phyloP scores from a whole-genome alignment of 768 basidiomycete genomes.

The Lentinula sp. region DNA sequence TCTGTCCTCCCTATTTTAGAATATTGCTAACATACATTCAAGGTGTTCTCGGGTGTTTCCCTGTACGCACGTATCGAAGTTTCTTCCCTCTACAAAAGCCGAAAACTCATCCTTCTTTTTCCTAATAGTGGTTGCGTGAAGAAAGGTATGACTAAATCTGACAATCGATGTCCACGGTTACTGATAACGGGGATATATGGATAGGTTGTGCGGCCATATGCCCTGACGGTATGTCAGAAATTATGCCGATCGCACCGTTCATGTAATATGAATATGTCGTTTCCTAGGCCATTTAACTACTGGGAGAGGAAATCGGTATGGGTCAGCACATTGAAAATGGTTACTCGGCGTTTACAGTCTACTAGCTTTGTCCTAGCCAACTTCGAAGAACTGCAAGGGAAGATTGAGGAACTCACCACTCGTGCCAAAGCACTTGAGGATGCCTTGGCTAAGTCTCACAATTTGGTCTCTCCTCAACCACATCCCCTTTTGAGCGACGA shows the following conservation, averaged over 20 bases:
- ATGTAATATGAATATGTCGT: not conserved
- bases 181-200: slow-evolving; percentile 25
- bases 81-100: slow-evolving; percentile 1
- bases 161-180: not conserved
- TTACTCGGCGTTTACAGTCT: not conserved
- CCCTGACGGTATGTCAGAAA: slow-evolving; percentile 43
- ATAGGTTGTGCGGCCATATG: slow-evolving; percentile 50
- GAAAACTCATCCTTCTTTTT: slow-evolving; percentile 6
- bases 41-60: slow-evolving; percentile 46
- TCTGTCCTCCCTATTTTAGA: not conserved
- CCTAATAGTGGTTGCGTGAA: slow-evolving; percentile 45
- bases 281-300: slow-evolving; percentile 58
- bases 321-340: not conserved
- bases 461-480: slow-evolving; percentile 35
- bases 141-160: slow-evolving; percentile 25
- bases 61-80: slow-evolving; percentile 39
- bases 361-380: slow-evolving; percentile 67
- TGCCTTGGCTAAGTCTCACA: slow-evolving; percentile 50
- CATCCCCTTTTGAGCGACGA: slow-evolving; percentile 61
- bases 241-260: slow-evolving; percentile 3
- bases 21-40: not conserved
- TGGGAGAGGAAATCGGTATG: slow-evolving; percentile 65
- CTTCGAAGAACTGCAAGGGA: slow-evolving; percentile 63
- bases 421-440: slow-evolving; percentile 66
- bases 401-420: slow-evolving; percentile 54